Evolutionary conservation across 2,329 filamentous ascomycete genomes (phyloP).

Genomic region (Ambrosiella beaveri): DNA sequence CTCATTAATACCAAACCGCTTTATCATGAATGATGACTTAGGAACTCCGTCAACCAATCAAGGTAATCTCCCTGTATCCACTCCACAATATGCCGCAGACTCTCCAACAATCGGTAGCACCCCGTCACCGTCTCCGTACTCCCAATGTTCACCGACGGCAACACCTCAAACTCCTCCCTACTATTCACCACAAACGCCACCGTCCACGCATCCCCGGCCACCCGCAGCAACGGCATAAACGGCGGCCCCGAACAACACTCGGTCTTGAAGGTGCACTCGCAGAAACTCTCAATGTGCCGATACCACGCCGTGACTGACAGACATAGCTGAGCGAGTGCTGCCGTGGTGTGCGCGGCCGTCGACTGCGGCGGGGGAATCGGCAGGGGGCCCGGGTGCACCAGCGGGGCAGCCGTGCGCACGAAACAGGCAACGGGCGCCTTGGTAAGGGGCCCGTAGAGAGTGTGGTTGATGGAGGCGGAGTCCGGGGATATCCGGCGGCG

Average conservation of each 20-base stretch:
- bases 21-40: constrained; percentile 3
- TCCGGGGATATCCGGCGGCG: not conserved
- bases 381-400: not conserved
- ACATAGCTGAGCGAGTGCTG: constrained; percentile 3
- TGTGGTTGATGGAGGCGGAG: constrained; percentile 9
- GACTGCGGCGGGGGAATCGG: not conserved
- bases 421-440: constrained; percentile 9
- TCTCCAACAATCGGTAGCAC: constrained; percentile 8
- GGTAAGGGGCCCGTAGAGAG: constrained; percentile 8
- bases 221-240: constrained; percentile 10
- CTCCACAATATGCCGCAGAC: constrained; percentile 2
- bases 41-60: constrained; percentile 10
- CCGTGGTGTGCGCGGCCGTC: not conserved
- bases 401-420: constrained; percentile 3
- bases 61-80: constrained; percentile 10
- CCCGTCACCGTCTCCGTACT: constrained; percentile 11
- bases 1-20: not conserved
- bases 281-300: constrained; percentile 6
- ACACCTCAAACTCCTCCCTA: constrained; percentile 10
- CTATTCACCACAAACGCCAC: constrained; percentile 10
- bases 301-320: constrained; percentile 7
- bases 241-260: constrained; percentile 5
- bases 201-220: constrained; percentile 8
- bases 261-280: constrained; percentile 8
- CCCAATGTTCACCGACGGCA: constrained; percentile 9